phyloP scores from a whole-genome alignment of 345 rosid genomes.

The Arabidopsis arenosa region DNA sequence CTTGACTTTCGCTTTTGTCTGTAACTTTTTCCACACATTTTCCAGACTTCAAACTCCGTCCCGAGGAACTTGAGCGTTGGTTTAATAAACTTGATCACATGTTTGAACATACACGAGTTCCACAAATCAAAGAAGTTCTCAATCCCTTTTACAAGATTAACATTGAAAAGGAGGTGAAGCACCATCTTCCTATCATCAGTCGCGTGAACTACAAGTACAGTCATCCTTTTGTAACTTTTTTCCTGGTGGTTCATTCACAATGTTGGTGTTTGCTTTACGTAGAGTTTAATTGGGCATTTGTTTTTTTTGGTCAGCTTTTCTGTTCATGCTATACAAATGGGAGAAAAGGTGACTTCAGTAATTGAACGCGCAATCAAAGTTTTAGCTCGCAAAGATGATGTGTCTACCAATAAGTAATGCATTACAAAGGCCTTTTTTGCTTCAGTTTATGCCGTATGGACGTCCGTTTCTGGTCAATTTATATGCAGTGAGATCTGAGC shows the following conservation, averaged over 20 bases:
- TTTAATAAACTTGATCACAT: slow-evolving; percentile 89
- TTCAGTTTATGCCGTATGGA: slow-evolving; percentile 1
- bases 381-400: slow-evolving; percentile 76
- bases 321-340: slow-evolving; percentile 93
- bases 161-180: slow-evolving; percentile 61
- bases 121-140: slow-evolving; percentile 73
- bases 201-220: slow-evolving; percentile 85
- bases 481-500: slow-evolving; percentile 10
- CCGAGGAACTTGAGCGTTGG: slow-evolving; percentile 96
- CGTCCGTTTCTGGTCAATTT: slow-evolving; percentile 17
- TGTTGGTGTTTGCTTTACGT: slow-evolving; percentile 28
- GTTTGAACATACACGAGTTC: slow-evolving; percentile 87
- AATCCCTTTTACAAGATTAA: slow-evolving; percentile 72
- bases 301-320: slow-evolving; percentile 65
- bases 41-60: slow-evolving; percentile 77
- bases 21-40: slow-evolving; percentile 29
- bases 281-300: slow-evolving; percentile 3
- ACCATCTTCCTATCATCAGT: slow-evolving; percentile 81
- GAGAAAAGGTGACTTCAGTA: slow-evolving; percentile 82
- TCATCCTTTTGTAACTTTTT: slow-evolving; percentile 22
- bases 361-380: slow-evolving; percentile 84
- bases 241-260: slow-evolving; percentile 18
- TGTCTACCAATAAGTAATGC: slow-evolving; percentile 64
- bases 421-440: slow-evolving; percentile 11
- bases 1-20: slow-evolving; percentile 25